Evolutionary conservation across 345 rosid species (phyloP), one percentile per base, ranked within the genome.

Genomic region (Acer negundo): DNA sequence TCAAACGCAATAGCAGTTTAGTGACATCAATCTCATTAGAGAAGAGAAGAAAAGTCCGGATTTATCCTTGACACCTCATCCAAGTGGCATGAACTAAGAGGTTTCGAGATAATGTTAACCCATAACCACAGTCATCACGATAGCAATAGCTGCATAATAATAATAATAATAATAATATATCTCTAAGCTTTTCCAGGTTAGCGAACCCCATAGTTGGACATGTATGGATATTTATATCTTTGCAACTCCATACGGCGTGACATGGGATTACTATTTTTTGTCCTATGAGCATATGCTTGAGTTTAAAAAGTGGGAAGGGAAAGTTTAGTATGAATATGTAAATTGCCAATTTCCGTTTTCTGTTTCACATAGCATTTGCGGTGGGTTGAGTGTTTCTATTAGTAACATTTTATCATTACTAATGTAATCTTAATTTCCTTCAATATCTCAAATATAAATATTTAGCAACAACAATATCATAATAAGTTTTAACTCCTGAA

Each of bases 161-260:
- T n/a, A n/a, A n/a, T n/a, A n/a, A n/a, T n/a, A n/a, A n/a, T n/a
- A n/a, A n/a, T n/a, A n/a, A n/a, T n/a, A n/a, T 63, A 15, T 51
- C 72, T 76, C 51, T 72, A 17, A 10, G 49, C 77, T 76, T 70
- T n/a, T 82, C 56, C 86, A 95, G 99, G 92, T 88, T 16, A 85
- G 78, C 68, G 81, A 91, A 35, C 90, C 98, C 58, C 99, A 93
- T 84, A 96, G 98, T 75, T 94, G 98, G 98, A 92, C 99, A 0
- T 96, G 99, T 67, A 87, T 94, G 95, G 98, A 96, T 87, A 80
- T 96, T 72, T 96, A 96, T 85, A 89, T 95, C 51, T 95, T 95
- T 85, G 98, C 94, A 42, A 92, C 99, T 77, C 98, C 99, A 62
- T 93, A 92, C 64, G 93, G 92, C 6, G 92, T 92, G 22, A 92